Conservation (phyloP, 305 asterid genomes). For the Fraxinus dipetala region DNA sequence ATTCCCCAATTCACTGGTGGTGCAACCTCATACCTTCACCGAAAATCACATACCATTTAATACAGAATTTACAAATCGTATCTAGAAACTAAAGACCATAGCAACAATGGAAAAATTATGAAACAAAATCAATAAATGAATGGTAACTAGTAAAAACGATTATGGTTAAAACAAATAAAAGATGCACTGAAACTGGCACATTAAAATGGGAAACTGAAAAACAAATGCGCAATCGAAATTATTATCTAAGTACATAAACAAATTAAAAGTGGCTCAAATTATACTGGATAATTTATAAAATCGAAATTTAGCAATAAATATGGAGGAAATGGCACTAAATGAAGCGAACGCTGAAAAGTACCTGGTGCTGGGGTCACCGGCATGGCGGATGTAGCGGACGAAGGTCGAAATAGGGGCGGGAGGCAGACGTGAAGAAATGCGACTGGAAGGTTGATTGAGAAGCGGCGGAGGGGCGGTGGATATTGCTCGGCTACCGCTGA, state of each 20-base stretch:
- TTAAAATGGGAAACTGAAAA: not conserved
- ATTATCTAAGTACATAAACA: not conserved
- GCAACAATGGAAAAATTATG: not conserved
- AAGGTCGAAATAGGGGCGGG: constrained; percentile 22
- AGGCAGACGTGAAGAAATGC: constrained; percentile 6
- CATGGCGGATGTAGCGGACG: constrained; percentile 36
- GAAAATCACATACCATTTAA: not conserved
- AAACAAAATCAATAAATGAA: not conserved
- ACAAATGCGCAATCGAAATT: not conserved
- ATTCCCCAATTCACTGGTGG: constrained; percentile 88
- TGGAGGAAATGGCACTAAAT: not conserved
- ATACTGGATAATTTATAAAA: not conserved
- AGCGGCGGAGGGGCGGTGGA: constrained; percentile 47
- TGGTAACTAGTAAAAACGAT: not conserved
- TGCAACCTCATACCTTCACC: constrained; percentile 44
- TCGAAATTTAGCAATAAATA: not conserved
- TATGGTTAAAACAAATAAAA: not conserved
- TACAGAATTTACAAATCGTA: not conserved
- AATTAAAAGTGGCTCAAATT: not conserved
- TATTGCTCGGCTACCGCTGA: constrained; percentile 18
- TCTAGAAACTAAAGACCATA: constrained; percentile 3
- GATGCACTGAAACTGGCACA: not conserved
- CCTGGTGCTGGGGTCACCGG: constrained; percentile 34
- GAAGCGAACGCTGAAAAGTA: not conserved
- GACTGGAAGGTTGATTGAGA: constrained; percentile 20